phyloP scores from a whole-genome alignment of 257 asterid species.

The Rubia yunnanensis region DNA sequence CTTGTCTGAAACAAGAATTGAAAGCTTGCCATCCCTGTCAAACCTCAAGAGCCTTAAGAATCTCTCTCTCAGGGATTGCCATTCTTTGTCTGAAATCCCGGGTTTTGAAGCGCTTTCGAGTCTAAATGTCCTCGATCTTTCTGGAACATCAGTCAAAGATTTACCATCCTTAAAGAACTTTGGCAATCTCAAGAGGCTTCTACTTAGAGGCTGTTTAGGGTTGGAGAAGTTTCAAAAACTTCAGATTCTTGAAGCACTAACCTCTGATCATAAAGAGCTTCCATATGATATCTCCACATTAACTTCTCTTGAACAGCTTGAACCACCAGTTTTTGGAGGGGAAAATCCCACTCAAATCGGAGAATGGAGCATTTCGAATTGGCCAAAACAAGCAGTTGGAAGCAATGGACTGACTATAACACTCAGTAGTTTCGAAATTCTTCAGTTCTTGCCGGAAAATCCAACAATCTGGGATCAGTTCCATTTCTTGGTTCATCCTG shows the following conservation, averaged over 20 bases:
- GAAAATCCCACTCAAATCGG: background rate
- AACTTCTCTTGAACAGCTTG: constrained; percentile 6
- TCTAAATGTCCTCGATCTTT: constrained; percentile 23
- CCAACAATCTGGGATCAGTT: constrained; percentile 13
- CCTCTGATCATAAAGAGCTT: background rate
- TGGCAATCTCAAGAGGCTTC: constrained; percentile 3
- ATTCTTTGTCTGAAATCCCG: constrained; percentile 15
- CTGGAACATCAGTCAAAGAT: constrained; percentile 21
- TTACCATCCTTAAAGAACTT: constrained; percentile 12
- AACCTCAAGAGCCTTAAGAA: constrained; percentile 18
- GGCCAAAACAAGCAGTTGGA: background rate
- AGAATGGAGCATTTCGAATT: constrained; percentile 30
- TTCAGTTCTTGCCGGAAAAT: constrained; percentile 11
- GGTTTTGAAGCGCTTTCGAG: constrained; percentile 17
- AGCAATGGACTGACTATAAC: background rate
- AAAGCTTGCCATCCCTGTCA: constrained; percentile 20
- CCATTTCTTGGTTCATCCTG: constrained; percentile 23
- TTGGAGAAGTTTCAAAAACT: constrained; percentile 2
- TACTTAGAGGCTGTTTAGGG: constrained; percentile 16
- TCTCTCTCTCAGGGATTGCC: constrained; percentile 26
- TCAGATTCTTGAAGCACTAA: background rate
- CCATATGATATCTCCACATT: constrained; percentile 4
- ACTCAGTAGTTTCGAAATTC: constrained; percentile 21
- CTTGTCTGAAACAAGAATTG: constrained; percentile 18
- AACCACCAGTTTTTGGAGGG: background rate